phyloP scores from a whole-genome alignment of 163 green algal genomes.

The Prototheca cutis region DNA sequence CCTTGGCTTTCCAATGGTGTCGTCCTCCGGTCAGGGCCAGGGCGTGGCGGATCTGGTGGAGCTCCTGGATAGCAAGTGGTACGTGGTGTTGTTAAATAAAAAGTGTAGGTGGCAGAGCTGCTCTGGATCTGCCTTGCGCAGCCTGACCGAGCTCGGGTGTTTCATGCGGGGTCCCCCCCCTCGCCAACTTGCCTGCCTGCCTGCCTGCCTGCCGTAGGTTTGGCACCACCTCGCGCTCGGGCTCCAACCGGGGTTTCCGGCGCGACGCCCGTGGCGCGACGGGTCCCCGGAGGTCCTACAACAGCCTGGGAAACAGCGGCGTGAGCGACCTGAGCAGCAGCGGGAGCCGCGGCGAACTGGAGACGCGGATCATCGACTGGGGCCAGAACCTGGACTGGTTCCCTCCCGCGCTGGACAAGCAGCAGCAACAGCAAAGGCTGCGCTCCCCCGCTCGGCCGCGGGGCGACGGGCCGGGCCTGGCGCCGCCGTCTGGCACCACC shows the following conservation, averaged over 20 bases:
- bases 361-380: background rate
- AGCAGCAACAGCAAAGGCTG: no score
- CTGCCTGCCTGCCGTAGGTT: no score
- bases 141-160: no score
- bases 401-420: background rate
- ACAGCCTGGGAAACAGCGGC: background rate
- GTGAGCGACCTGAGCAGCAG: background rate
- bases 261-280: no score
- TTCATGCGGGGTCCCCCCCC: no score
- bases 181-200: background rate
- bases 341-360: background rate
- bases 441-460: background rate
- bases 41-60: background rate
- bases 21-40: background rate
- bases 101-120: no score
- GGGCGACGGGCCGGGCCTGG: background rate
- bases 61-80: conserved; percentile 8
- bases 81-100: no score
- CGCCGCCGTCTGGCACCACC: background rate
- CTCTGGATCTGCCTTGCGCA: no score
- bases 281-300: background rate
- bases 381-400: background rate
- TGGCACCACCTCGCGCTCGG: no score
- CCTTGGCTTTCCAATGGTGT: no score
- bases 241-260: no score